Evolutionary conservation across 345 rosid species (phyloP).

Genomic region (Dipteronia dyeriana): DNA sequence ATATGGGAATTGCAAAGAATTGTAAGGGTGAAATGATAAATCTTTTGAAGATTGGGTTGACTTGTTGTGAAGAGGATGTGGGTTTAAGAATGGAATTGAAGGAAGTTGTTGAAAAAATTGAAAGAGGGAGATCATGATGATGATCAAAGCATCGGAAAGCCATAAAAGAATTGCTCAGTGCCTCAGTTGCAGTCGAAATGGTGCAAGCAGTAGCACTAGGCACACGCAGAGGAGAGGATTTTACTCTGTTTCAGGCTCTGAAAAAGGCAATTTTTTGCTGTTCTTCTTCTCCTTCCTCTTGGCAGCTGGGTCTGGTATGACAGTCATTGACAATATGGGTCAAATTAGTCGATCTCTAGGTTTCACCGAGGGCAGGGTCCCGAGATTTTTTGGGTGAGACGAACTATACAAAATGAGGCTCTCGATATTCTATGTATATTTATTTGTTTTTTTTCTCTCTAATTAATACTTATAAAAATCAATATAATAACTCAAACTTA

Average conservation of each 20-base stretch:
- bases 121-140: conserved; percentile 35
- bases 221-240: conserved; percentile 74
- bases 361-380: too few species aligned
- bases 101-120: conserved; percentile 57
- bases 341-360: conserved; percentile 78
- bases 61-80: conserved; percentile 67
- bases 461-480: too few species aligned
- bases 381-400: too few species aligned
- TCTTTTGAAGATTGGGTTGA: conserved; percentile 67
- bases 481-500: too few species aligned
- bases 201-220: conserved; percentile 63
- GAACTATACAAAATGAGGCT: too few species aligned
- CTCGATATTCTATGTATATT: too few species aligned
- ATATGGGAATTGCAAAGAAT: conserved; percentile 53
- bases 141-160: conserved; percentile 35
- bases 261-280: conserved; percentile 73
- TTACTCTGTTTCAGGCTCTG: conserved; percentile 71
- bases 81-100: conserved; percentile 49
- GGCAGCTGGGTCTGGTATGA: conserved; percentile 82
- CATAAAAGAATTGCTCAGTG: conserved; percentile 51
- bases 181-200: conserved; percentile 57
- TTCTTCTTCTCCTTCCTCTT: conserved; percentile 65
- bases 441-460: too few species aligned
- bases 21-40: conserved; percentile 58
- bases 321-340: conserved; percentile 79